Conservation (phyloP, 345 rosid species). For the Arabis alpina region DNA sequence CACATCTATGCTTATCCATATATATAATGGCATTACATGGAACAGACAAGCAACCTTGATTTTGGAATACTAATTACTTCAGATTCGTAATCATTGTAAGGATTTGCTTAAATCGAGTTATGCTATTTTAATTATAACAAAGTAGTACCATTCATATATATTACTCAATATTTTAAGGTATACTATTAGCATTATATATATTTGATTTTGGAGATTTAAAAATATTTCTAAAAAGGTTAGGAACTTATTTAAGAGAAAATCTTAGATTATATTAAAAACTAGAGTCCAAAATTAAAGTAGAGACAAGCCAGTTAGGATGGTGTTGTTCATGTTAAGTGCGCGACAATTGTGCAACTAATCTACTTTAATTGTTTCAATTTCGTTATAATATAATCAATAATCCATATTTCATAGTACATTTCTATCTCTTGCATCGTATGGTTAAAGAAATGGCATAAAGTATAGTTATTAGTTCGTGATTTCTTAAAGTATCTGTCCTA, state of each 20-base stretch:
- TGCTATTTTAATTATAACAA: background rate
- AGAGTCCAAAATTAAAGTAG: conserved; percentile 41
- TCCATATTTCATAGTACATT: background rate
- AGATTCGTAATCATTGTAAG: conserved; percentile 25
- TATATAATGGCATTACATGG: conserved; percentile 23
- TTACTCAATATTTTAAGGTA: conserved; percentile 16
- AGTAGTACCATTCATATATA: background rate
- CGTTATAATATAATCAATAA: background rate
- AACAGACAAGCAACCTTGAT: conserved; percentile 18
- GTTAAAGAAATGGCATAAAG: conserved; percentile 2
- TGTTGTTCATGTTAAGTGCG: conserved; percentile 40
- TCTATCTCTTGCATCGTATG: background rate
- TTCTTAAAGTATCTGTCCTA: background rate
- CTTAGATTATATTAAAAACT: conserved; percentile 12
- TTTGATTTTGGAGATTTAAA: background rate
- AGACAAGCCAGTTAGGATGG: conserved; percentile 44
- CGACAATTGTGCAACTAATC: conserved; percentile 42
- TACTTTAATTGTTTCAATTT: conserved; percentile 21
- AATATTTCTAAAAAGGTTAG: background rate
- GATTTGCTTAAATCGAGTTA: conserved; percentile 25
- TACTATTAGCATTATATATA: background rate
- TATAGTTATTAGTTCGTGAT: background rate
- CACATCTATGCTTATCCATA: conserved; percentile 18
- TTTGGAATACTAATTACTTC: conserved; percentile 27
- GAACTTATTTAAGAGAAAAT: conserved; percentile 8